Base-by-base conservation (phyloP, 1,284 basidiomycete species). In the Schizopora paradoxa region DNA sequence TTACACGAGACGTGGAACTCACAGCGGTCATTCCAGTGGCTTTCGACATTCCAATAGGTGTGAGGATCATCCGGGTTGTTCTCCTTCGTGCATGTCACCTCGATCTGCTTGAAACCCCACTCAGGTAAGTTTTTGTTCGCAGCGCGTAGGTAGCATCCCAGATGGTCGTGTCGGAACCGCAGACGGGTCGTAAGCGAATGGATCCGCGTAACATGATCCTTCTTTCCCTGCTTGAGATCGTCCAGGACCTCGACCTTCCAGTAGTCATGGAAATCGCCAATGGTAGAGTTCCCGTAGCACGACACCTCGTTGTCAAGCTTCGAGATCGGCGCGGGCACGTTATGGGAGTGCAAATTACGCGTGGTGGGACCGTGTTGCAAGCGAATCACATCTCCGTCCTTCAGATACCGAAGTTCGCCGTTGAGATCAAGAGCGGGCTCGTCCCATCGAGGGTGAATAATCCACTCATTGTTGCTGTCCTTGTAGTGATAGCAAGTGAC, bases 401-500 rank as follows among this genome's bases (percentile, higher is more conserved):
- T 66, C 47, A 99, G 70, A 73, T 74, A 95, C 28, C 72, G 73
- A 34, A 95, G 66, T 5, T 81, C 77, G 23, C 69, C 77, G 36
- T 84, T 74, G 4, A 73, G 74, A 58, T 90, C 75, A 55, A 86
- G 74, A 0, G 67, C 65, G 0, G 79, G 70, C 49, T 84, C 80
- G 36, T 86, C 78, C 91, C 92, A 96, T 3, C 72, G 73, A 2
- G 91, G 92, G 2, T 85, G 74, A 55, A 99, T 65, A 32, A 74
- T 60, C 85, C 91, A 99, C 44, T 98, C 78, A 68, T 99, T 99
- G 75, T 99, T 99, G 48, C 84, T 81, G 65, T 99, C 95, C 68
- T 95, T 96, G 79, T 99, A 98, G 70, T 99, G 95, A 66, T 99
- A 99, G 68, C 95, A 99, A 0, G 95, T 99, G 8, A 99, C 85